Evolutionary conservation across 1,284 basidiomycete genomes (phyloP).

Genomic region (Lentinula novae-zelandiae): DNA sequence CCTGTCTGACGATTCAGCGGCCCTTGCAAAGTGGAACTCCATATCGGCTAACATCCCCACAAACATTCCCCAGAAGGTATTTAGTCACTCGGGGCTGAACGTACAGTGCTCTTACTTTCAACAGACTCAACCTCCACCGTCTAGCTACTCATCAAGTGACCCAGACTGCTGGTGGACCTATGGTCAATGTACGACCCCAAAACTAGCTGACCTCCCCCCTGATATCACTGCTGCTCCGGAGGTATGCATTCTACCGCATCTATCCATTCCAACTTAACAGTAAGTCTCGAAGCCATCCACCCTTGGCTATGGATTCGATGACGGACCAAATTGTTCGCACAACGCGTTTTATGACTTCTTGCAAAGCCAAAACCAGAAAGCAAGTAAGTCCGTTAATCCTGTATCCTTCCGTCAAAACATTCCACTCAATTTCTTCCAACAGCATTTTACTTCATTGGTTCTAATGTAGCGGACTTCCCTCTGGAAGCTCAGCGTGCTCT

Average conservation of each 20-base stretch:
- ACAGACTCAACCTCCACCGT: neutral
- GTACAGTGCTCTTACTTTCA: neutral
- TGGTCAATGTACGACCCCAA: constrained; percentile 55
- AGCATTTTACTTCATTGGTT: constrained; percentile 56
- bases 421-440: neutral
- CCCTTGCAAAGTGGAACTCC: constrained; percentile 35
- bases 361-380: constrained; percentile 60
- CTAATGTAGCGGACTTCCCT: constrained; percentile 70
- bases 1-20: constrained; percentile 41
- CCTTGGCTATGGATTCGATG: constrained; percentile 64
- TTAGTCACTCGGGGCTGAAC: neutral
- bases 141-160: neutral
- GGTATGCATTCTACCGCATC: constrained; percentile 22
- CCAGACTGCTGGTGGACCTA: constrained; percentile 46
- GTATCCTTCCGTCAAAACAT: neutral
- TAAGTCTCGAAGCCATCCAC: constrained; percentile 44
- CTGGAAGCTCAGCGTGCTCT: constrained; percentile 62
- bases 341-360: constrained; percentile 64
- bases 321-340: constrained; percentile 72
- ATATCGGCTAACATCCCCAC: constrained; percentile 26
- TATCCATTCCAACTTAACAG: neutral
- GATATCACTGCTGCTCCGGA: constrained; percentile 66
- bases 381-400: constrained; percentile 41
- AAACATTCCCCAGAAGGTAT: constrained; percentile 11
- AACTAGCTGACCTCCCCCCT: constrained; percentile 32